phyloP scores from a whole-genome alignment of 306 rosid species.

The Pyrus betulifolia region DNA sequence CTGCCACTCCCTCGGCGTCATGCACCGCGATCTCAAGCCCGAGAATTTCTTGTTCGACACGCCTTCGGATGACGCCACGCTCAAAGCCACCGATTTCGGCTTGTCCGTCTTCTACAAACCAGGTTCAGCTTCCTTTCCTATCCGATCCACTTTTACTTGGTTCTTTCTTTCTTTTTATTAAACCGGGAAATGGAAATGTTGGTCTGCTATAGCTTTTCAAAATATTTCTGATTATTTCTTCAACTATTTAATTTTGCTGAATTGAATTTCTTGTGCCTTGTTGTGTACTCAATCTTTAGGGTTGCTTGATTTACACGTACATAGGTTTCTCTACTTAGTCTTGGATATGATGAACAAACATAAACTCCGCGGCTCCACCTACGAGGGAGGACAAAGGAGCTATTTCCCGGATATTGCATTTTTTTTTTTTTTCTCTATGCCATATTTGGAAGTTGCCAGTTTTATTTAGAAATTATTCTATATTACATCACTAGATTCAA shows the following conservation, averaged over 20 bases:
- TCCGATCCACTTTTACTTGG: background rate
- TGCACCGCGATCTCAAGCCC: conserved; percentile 95
- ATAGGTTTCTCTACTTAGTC: background rate
- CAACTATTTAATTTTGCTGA: background rate
- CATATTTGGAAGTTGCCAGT: too few relatives aligned
- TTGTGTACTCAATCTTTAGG: background rate
- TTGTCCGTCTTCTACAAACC: conserved; percentile 76
- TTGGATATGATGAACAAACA: background rate
- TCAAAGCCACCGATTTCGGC: conserved; percentile 86
- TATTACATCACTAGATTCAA: background rate
- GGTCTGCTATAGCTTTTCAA: background rate
- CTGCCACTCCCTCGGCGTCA: conserved; percentile 90
- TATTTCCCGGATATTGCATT: background rate
- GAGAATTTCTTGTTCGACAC: conserved; percentile 84
- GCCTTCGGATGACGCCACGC: conserved; percentile 59
- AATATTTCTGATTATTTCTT: background rate
- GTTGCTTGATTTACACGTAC: background rate
- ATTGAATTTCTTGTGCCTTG: background rate
- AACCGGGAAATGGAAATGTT: background rate
- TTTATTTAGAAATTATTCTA: too few relatives aligned
- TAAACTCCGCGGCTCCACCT: background rate
- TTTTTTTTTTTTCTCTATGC: background rate
- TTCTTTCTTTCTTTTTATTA: background rate
- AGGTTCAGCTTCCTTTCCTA: conserved; percentile 33
- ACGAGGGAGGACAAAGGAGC: background rate